Evolutionary conservation across 2,329 filamentous ascomycete species (phyloP).

Genomic region (Colletotrichum sp.): DNA sequence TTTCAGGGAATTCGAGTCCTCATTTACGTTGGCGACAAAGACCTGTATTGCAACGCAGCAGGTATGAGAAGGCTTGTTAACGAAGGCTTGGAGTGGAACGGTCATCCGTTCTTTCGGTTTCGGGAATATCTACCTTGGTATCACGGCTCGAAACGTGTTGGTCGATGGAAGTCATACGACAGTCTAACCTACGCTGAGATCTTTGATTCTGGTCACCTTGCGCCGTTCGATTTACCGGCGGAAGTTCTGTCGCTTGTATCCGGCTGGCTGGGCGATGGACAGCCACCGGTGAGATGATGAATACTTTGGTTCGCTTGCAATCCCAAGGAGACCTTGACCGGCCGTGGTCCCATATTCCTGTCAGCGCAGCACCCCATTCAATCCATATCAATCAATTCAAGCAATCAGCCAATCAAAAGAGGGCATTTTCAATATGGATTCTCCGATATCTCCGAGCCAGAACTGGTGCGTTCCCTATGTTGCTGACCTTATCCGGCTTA

Average conservation of each 20-base stretch:
- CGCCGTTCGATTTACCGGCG: background rate
- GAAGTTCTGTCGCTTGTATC: background rate
- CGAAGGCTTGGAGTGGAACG: background rate
- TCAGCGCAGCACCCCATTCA: no score
- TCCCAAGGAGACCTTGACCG: background rate
- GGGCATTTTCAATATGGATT: background rate
- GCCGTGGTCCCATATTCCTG: background rate
- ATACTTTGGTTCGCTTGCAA: background rate
- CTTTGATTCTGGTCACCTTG: background rate
- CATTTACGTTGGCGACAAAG: conserved; percentile 1
- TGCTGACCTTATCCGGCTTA: background rate
- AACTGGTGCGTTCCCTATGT: background rate
- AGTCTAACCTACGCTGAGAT: background rate
- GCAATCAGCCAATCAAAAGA: no score
- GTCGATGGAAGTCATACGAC: background rate
- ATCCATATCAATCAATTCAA: no score
- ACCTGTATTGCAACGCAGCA: conserved; percentile 1
- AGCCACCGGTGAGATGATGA: background rate
- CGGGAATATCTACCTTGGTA: background rate
- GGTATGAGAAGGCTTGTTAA: background rate
- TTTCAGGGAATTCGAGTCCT: background rate
- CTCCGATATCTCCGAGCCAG: background rate
- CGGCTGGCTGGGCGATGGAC: background rate
- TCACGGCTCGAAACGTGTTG: background rate
- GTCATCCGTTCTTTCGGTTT: background rate